phyloP scores from a whole-genome alignment of 139 green algal genomes.

The Pseudopediastrum boryanum region DNA sequence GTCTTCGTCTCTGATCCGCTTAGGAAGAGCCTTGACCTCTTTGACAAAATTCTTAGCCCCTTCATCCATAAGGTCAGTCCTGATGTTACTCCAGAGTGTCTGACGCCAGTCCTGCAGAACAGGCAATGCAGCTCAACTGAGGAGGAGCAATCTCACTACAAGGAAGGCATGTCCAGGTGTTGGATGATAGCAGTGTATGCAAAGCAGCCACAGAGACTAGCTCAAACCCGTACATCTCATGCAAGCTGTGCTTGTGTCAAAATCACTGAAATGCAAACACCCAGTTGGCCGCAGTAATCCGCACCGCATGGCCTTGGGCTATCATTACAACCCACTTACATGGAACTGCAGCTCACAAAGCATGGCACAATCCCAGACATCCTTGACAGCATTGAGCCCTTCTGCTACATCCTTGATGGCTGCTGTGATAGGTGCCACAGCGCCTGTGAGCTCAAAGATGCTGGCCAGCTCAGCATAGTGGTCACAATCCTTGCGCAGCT shows the following conservation, averaged over 20 bases:
- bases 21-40: constrained; percentile 69
- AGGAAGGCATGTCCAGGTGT: too few species aligned
- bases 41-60: constrained; percentile 87
- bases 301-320: too few species aligned
- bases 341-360: constrained; percentile 77
- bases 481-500: constrained; percentile 53
- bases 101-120: constrained; percentile 57
- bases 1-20: constrained; percentile 71
- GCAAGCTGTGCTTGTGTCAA: too few species aligned
- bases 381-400: constrained; percentile 78
- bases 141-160: background rate
- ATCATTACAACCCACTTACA: too few species aligned
- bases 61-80: constrained; percentile 84
- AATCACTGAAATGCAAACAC: too few species aligned
- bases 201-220: too few species aligned
- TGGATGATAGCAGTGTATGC: too few species aligned
- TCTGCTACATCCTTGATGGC: constrained; percentile 54
- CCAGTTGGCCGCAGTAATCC: too few species aligned
- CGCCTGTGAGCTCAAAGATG: constrained; percentile 82
- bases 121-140: background rate
- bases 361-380: constrained; percentile 78
- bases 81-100: constrained; percentile 82
- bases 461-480: constrained; percentile 68
- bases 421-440: constrained; percentile 45
- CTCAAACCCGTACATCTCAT: too few species aligned